Evolutionary conservation across 495 filamentous ascomycete species (phyloP), one percentile per base, ranked within the genome.

Genomic region (Trichocladium antarcticum): DNA sequence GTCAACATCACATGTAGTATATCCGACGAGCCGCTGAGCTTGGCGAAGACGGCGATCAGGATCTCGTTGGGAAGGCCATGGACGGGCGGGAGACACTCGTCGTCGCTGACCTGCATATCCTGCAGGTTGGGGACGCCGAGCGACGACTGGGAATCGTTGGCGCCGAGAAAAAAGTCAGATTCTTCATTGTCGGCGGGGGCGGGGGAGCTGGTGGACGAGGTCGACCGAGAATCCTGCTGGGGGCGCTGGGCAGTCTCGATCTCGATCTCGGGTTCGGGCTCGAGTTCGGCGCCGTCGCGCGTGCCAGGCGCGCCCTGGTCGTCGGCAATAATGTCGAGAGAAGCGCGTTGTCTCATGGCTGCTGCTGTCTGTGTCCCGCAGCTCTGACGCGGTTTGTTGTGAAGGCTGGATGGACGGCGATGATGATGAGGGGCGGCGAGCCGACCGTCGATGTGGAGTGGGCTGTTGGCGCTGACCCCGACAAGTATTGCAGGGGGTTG

Each of bases 131-230:
- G 78, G 9, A 87, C 80, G 28, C 85, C 88, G 34, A 95, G 76
- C 3, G 89, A 96, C 6, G 89, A 95, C 57, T 88, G 78, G 4
- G 87, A 94, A 63, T 96, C 89, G 67, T 95, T 94, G 50, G 78
- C 75, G 50, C 81, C 84, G 37, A 79, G 76, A 67, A 92, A 90
- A 71, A 90, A 93, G 64, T 96, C 89, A 54, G 85, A 92, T 66
- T 95, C 89, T 65, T 94, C 87, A 50, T 79, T 75, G 50, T 78
- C 80, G 56, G 79, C 76, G 24, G 85, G 82, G 60, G 84, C 84
- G 19, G 89, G 89, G 1, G 89, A 93, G 62, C 84, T 89, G 41
- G 84, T 86, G 3, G 84, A 83, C 14, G 85, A 92, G 12, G 85
- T 85, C 21, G 72, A 73, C 39, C 62, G 60, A 9, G 62, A 65